Base-by-base conservation (phyloP, 2,329 filamentous ascomycete genomes). In the Davidsoniella neocaledoniae region DNA sequence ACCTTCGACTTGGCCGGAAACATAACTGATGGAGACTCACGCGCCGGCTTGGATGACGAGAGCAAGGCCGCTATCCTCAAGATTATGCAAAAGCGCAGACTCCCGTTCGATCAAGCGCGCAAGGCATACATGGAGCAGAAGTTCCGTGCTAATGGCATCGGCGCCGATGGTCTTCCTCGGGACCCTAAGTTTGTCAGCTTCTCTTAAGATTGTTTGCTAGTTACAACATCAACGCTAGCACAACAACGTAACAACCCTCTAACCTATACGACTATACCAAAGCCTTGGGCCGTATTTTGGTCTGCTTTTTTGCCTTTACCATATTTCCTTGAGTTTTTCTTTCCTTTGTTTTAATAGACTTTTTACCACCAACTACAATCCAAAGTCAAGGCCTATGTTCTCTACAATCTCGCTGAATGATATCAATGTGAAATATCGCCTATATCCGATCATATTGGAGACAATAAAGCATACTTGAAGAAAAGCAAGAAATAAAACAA, bases 161-260 rank as follows among this genome's bases (percentile, higher is more conserved):
- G 81, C 1, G 74, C 83, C 4, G 91, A 98, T 64, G 91, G 91
- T 4, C 68, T 81, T 58, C 91, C 91, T 54, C 75, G 79, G 61
- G 90, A 96, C 68, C 87, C 88, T 54, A 95, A 95, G 69, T 94
- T 94, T 62, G 87, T 96, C 53, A 93, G 85, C 62, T 96, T 96
- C 66, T 68, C 66, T 43, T 68, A 55, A 63, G 37, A 33, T 12
- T 21, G n/a, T 37, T 17, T 16, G 26, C 17, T 16, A 8, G 9
- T 12, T 40, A 2, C 14, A 40, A 8, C 7, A 16, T 49, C 37
- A 21, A 33, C 16, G 23, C 40, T 41, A 19, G n/a, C 40, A 29
- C 10, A 29, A 29, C 26, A 9, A 9, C 7, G 5, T 29, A 10
- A 10, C 25, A 26, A 12, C 46, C 17, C n/a, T 21, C 7, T 16